Evolutionary conservation across 78 protist genomes (phyloP).

Genomic region (Dictyostelium intermedium): DNA sequence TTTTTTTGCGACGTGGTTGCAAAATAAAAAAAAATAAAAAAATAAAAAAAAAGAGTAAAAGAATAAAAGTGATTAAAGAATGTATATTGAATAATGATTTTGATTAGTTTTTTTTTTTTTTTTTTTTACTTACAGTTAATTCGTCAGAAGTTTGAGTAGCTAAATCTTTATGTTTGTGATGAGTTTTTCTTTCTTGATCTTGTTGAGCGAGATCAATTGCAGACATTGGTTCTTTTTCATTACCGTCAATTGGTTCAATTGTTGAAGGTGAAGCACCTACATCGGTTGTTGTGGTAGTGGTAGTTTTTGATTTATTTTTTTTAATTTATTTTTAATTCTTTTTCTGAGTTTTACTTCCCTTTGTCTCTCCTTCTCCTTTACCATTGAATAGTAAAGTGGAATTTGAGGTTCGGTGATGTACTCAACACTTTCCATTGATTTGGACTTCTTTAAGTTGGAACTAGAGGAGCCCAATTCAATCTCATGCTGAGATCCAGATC

Average conservation of each 20-base stretch:
- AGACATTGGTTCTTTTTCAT: background rate
- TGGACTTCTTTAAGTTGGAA: background rate
- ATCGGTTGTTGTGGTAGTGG: background rate
- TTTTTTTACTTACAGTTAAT: constrained; percentile 42
- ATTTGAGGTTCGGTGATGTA: constrained; percentile 37
- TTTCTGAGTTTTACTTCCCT: constrained; percentile 36
- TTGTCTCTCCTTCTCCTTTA: constrained; percentile 54
- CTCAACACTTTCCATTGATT: constrained; percentile 14
- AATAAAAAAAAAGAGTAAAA: no score
- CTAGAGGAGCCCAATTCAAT: constrained; percentile 24
- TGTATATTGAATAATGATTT: no score
- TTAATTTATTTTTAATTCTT: constrained; percentile 49
- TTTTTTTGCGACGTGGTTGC: background rate
- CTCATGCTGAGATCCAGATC: constrained; percentile 3
- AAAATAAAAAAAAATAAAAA: background rate
- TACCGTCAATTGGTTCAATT: background rate
- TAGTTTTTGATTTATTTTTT: background rate
- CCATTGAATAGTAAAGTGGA: constrained; percentile 50
- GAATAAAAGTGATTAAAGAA: no score
- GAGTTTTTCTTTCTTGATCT: background rate
- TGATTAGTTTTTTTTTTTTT: background rate
- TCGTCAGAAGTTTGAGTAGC: constrained; percentile 7
- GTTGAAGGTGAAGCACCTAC: background rate
- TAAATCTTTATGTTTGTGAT: background rate
- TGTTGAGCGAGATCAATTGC: background rate